Conservation (phyloP, 2,329 filamentous ascomycete species). For the Aspergillus thermomutatus region DNA sequence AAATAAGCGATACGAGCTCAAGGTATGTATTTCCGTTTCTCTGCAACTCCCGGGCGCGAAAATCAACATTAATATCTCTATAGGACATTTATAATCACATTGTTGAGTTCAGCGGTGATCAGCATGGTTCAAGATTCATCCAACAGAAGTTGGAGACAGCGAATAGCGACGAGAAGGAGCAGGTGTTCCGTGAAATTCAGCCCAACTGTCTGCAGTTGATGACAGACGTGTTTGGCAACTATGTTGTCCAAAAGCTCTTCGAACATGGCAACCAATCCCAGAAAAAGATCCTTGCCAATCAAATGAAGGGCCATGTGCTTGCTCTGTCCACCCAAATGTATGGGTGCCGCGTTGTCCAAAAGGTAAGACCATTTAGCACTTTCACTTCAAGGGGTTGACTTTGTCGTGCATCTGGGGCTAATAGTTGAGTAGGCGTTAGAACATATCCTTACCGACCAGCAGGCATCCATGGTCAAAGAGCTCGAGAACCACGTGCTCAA, state of each 20-base stretch:
- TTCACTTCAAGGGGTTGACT: conserved; percentile 8
- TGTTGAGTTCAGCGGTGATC: conserved; percentile 93
- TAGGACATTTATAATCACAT: conserved; percentile 81
- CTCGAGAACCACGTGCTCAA: conserved; percentile 71
- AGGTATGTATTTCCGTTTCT: conserved; percentile 44
- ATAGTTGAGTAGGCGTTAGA: conserved; percentile 68
- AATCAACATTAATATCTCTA: conserved; percentile 9
- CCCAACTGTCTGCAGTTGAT: conserved; percentile 83
- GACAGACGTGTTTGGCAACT: conserved; percentile 97
- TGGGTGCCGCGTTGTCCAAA: conserved; percentile 92
- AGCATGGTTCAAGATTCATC: conserved; percentile 92
- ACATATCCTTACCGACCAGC: conserved; percentile 87
- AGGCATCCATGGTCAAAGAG: conserved; percentile 78
- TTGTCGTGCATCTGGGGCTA: conserved; percentile 11
- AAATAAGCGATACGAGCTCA: conserved; percentile 74
- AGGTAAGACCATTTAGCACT: conserved; percentile 51
- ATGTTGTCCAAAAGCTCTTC: conserved; percentile 96
- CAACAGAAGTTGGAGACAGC: conserved; percentile 88
- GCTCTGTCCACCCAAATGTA: conserved; percentile 84
- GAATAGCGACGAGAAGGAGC: conserved; percentile 93
- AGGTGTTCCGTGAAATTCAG: conserved; percentile 82
- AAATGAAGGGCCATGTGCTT: conserved; percentile 83
- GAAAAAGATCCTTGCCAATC: conserved; percentile 78
- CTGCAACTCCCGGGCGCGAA: not conserved
- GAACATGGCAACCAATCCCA: conserved; percentile 93